Percentiles rank a stretch among this genome's conserved stretches.
Conservation (phyloP, 2,329 filamentous ascomycete species). For the Thelonectria olida region DNA sequence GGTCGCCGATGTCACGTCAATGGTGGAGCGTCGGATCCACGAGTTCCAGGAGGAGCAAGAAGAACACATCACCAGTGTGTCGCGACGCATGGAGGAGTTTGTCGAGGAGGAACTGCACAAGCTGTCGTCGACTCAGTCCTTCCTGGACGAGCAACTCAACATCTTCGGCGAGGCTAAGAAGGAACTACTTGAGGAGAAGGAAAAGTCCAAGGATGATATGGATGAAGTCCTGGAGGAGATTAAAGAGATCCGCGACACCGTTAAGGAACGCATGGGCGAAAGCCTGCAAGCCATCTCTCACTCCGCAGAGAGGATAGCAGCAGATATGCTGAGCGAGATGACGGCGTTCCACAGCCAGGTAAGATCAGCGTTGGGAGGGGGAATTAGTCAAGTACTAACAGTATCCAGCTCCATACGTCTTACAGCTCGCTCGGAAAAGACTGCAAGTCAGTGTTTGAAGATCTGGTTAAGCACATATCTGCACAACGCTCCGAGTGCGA, state of each 20-base stretch:
- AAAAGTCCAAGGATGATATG: conserved; percentile 82
- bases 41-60: conserved; percentile 79
- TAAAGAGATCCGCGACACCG: conserved; percentile 85
- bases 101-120: conserved; percentile 79
- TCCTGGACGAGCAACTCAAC: conserved; percentile 74
- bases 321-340: conserved; percentile 87
- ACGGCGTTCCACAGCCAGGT: conserved; percentile 78
- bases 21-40: conserved; percentile 79
- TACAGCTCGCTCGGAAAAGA: conserved; percentile 86
- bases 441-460: conserved; percentile 86
- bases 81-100: conserved; percentile 78
- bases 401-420: conserved; percentile 75
- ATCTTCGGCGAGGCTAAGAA: conserved; percentile 74
- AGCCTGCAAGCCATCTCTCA: conserved; percentile 84
- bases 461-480: conserved; percentile 77
- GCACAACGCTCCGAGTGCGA: conserved; percentile 82
- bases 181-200: conserved; percentile 74
- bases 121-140: conserved; percentile 73
- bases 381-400: conserved; percentile 19
- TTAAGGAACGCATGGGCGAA: conserved; percentile 86
- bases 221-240: conserved; percentile 93
- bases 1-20: conserved; percentile 78
- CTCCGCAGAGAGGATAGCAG: conserved; percentile 88
- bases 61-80: conserved; percentile 72
- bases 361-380: conserved; percentile 43